phyloP scores from a whole-genome alignment of 176 grass and related monocot species.

The Aegilops tauschii region DNA sequence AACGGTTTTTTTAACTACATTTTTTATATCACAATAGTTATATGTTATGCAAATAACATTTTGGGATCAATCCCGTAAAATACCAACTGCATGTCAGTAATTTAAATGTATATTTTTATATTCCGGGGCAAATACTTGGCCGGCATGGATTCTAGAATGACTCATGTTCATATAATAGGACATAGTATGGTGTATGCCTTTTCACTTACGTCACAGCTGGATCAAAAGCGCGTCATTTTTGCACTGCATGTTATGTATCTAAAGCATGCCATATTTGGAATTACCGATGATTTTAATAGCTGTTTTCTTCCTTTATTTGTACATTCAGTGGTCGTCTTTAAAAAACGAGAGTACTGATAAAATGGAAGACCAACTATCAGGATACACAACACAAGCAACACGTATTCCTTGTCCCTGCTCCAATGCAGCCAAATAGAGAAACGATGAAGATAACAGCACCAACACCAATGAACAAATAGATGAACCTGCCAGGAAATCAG shows the following conservation, averaged over 20 bases:
- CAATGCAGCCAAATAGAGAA: conserved; percentile 79
- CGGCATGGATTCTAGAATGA: not conserved
- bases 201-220: not conserved
- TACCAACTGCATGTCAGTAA: not conserved
- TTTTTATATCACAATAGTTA: not conserved
- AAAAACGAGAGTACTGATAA: conserved; percentile 4
- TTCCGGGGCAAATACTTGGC: no score
- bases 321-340: not conserved
- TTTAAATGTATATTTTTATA: no score
- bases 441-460: conserved; percentile 62
- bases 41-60: not conserved
- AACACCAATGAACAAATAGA: conserved; percentile 73
- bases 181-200: not conserved
- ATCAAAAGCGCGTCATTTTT: not conserved
- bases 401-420: conserved; percentile 61
- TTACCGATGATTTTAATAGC: not conserved
- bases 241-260: not conserved
- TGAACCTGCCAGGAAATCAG: conserved; percentile 62
- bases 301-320: not conserved
- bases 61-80: not conserved
- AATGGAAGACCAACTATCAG: conserved; percentile 31
- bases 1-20: not conserved
- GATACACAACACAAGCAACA: conserved; percentile 95
- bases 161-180: not conserved
- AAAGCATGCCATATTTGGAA: not conserved